Percentiles rank a stretch among this genome's conserved stretches.
These are phyloP conservation scores for Mariannaea elegans DNA, from an alignment of 2,329 filamentous ascomycete species.

Conservation along the genomic window DNA sequence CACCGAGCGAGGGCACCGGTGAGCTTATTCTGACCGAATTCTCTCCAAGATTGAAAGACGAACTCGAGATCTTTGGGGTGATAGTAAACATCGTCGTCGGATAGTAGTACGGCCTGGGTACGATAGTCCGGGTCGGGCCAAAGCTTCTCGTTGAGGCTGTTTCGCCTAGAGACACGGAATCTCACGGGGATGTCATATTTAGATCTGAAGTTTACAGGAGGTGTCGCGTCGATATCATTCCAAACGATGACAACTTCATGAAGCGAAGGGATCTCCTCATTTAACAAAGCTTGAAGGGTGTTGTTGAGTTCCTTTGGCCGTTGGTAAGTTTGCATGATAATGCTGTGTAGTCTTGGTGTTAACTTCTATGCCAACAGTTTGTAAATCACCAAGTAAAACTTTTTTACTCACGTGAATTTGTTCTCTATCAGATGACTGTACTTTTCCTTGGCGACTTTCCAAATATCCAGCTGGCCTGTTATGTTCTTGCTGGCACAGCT, in stretches of 20 bases:
- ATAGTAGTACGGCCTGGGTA: slow-evolving; percentile 50
- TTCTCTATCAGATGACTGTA: slow-evolving; percentile 39
- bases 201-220: slow-evolving; percentile 41
- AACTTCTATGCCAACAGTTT: too few relatives aligned
- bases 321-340: slow-evolving; percentile 48
- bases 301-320: slow-evolving; percentile 47
- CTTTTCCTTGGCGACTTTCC: slow-evolving; percentile 36
- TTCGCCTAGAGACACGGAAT: slow-evolving; percentile 43
- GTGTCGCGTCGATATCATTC: slow-evolving; percentile 46
- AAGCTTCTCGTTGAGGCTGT: slow-evolving; percentile 51
- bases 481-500: slow-evolving; percentile 28
- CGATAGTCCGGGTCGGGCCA: slow-evolving; percentile 47
- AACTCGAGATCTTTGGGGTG: slow-evolving; percentile 50
- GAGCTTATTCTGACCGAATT: slow-evolving; percentile 47
- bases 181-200: slow-evolving; percentile 44
- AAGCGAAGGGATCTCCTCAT: slow-evolving; percentile 46
- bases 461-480: slow-evolving; percentile 27
- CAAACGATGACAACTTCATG: slow-evolving; percentile 49
- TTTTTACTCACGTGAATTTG: slow-evolving; percentile 49
- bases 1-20: slow-evolving; percentile 50
- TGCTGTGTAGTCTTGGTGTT: too few relatives aligned
- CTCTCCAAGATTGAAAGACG: slow-evolving; percentile 52
- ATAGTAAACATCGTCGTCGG: slow-evolving; percentile 52
- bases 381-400: too few relatives aligned
- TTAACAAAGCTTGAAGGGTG: slow-evolving; percentile 42